Percentiles rank a stretch among this genome's conserved stretches.
phyloP scores from a whole-genome alignment of 129 eudicot species.

The Artemisia tridentata region DNA sequence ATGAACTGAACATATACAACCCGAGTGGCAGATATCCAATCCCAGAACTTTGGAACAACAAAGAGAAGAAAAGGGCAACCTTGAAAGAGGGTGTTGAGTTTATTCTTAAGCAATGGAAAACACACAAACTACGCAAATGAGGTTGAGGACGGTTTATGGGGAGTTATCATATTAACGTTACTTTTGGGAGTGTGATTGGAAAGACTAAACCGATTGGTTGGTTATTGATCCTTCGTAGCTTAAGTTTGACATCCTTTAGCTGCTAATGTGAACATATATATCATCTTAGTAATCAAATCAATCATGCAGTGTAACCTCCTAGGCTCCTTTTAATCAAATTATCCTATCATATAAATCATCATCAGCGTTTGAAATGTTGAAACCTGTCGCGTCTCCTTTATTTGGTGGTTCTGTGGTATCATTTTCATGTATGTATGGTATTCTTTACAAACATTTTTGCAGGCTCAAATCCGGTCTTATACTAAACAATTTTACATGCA shows the following conservation, averaged over 20 bases:
- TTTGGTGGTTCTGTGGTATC: no score
- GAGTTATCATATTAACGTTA: neutral
- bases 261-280: neutral
- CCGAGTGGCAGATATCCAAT: conserved; percentile 50
- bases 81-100: conserved; percentile 34
- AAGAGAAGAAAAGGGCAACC: conserved; percentile 30
- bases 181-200: neutral
- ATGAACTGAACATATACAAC: conserved; percentile 41
- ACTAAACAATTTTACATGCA: no score
- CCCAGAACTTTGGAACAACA: conserved; percentile 42
- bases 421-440: no score
- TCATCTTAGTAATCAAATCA: neutral
- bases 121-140: neutral
- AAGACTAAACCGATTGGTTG: neutral
- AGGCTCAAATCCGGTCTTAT: no score
- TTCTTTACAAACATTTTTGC: no score
- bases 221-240: conserved; percentile 3
- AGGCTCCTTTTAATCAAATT: no score
- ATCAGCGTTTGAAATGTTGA: neutral
- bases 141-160: no score
- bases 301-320: neutral
- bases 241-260: neutral
- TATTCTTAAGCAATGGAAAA: conserved; percentile 22
- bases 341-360: neutral
- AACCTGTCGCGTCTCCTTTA: neutral